Evolutionary conservation across 257 asterid species (phyloP).

Genomic region (Solanum sparsipilum): DNA sequence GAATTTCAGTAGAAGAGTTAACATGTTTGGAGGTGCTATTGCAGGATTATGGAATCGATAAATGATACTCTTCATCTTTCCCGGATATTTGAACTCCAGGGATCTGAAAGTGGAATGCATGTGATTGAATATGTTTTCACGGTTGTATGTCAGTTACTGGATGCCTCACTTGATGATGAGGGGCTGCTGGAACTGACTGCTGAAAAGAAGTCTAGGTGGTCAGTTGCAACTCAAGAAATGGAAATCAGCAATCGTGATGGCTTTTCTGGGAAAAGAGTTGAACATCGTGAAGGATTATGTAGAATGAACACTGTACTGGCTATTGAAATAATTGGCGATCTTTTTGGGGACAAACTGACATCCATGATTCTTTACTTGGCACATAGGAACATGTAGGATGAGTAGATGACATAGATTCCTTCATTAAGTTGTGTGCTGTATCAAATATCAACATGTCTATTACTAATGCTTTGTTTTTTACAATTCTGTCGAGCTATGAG

Average conservation of each 20-base stretch:
- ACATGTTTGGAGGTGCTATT: conserved; percentile 15
- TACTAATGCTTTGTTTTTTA: background rate
- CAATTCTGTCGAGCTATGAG: background rate
- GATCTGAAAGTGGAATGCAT: conserved; percentile 68
- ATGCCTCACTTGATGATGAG: conserved; percentile 94
- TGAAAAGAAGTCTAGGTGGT: conserved; percentile 83
- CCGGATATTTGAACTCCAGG: conserved; percentile 47
- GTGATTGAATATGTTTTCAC: conserved; percentile 59
- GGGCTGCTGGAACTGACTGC: conserved; percentile 63
- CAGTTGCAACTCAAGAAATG: conserved; percentile 56
- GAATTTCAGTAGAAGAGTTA: background rate
- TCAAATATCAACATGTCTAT: background rate
- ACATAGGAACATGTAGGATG: conserved; percentile 63
- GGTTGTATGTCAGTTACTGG: conserved; percentile 77
- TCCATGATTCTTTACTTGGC: conserved; percentile 75
- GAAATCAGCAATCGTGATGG: conserved; percentile 53
- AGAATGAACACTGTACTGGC: conserved; percentile 69
- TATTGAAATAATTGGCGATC: conserved; percentile 71
- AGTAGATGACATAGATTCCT: conserved; percentile 20
- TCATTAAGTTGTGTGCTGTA: background rate
- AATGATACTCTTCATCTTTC: conserved; percentile 54
- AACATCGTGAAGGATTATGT: conserved; percentile 48
- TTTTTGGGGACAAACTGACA: conserved; percentile 51
- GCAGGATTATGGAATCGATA: conserved; percentile 93
- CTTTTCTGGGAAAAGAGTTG: conserved; percentile 51